Evolutionary conservation across 108 stramenopile species (phyloP), one percentile per base, ranked within the genome.

Genomic region (Pseudonitzschia multistriata): DNA sequence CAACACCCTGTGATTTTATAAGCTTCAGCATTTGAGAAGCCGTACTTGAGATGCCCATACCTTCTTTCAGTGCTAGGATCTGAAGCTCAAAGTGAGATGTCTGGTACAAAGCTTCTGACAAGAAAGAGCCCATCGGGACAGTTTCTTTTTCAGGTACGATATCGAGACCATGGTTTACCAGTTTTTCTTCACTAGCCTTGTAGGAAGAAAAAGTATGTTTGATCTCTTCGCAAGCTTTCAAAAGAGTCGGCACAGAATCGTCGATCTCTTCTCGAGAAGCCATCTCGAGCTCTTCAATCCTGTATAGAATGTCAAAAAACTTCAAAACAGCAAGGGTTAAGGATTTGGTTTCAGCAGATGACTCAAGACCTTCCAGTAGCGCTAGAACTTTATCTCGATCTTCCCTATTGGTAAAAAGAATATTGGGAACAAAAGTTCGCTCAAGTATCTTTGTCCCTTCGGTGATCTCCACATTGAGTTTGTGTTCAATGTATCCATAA

Each of bases 351-450:
- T 75, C 74, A 19, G 40, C 49, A 27, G 67, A 57, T 36, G 53
- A 68, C 14, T 14, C 25, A 33, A 59, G 31, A 10, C 34, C 74
- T 25, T 75, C 74, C 22, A 75, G 14, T 24, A 75, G 3, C 5
- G 36, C 30, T 4, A 66, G 56, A 17, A 67, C 49, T n/a, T 21
- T 25, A 0, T 53, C 53, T n/a, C 59, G 64, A 3, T 57, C 29
- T 22, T 57, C 64, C 5, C 21, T 70, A 37, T 40, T 70, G 17
- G 42, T 57, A 67, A 92, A 86, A 28, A 92, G 73, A 49, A 85
- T 73, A 49, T 83, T 81, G 13, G 90, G 88, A 13, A 92, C 66
- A 19, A 86, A 25, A n/a, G 74, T 63, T 28, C 63, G 68, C 60
- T 89, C 88, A 24, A 89, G 54, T 8, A 73, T 73, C 21, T 55